phyloP scores from a whole-genome alignment of 2,329 filamentous ascomycete genomes.

The Cordyceps militaris region DNA sequence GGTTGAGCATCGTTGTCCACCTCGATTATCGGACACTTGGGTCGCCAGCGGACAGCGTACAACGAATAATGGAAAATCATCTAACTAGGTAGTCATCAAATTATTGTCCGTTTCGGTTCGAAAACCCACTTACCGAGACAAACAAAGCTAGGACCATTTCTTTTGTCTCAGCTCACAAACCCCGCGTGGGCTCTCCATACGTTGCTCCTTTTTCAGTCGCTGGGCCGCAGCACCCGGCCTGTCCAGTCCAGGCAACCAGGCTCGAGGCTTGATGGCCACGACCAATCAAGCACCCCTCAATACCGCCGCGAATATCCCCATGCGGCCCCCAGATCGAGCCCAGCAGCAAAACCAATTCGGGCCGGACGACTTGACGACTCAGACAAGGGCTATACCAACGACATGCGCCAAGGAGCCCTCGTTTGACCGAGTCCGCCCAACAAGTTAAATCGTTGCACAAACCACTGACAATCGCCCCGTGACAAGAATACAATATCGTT shows the following conservation, averaged over 20 bases:
- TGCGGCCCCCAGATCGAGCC: conserved; percentile 8
- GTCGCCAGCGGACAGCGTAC: background rate
- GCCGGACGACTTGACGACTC: background rate
- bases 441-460: background rate
- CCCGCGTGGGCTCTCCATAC: background rate
- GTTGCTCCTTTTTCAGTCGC: background rate
- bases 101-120: background rate
- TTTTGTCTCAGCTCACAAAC: background rate
- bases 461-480: background rate
- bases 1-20: background rate
- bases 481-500: background rate
- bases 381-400: no score
- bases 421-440: background rate
- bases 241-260: background rate
- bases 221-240: background rate
- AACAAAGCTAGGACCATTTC: background rate
- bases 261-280: background rate
- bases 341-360: background rate
- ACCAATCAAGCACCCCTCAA: conserved; percentile 2
- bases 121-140: background rate
- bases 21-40: background rate
- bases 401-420: background rate
- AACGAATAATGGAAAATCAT: background rate
- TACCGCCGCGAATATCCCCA: conserved; percentile 11
- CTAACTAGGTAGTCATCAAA: no score